Conservation (phyloP, 2,329 filamentous ascomycete species). For the Aureobasidium namibiae region DNA sequence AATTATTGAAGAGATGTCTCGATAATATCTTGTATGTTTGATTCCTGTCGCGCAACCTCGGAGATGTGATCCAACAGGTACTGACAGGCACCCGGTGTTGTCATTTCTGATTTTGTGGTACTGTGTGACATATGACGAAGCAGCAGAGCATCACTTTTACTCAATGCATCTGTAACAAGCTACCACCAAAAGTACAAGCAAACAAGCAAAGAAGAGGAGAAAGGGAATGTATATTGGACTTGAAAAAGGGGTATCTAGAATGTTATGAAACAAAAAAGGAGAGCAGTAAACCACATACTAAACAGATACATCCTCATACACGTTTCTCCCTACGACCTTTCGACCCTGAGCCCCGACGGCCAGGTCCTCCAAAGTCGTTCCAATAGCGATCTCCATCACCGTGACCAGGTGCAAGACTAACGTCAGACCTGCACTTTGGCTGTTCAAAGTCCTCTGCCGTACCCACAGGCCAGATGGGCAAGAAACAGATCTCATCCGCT, state of each 20-base stretch:
- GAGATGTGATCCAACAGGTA: no score
- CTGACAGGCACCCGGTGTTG: no score
- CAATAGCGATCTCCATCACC: conserved; percentile 17
- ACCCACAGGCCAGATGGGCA: conserved; percentile 59
- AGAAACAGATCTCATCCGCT: conserved; percentile 48
- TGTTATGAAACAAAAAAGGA: background rate
- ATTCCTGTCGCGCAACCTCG: no score
- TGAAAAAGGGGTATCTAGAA: background rate
- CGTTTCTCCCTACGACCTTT: background rate
- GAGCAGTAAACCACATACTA: background rate
- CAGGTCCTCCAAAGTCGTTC: conserved; percentile 15
- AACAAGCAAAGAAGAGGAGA: no score
- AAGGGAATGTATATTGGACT: no score
- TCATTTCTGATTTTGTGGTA: no score
- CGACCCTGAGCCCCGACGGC: background rate
- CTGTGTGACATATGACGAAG: no score
- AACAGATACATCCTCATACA: background rate
- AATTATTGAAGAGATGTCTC: no score
- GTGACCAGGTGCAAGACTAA: conserved; percentile 19
- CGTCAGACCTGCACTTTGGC: conserved; percentile 33
- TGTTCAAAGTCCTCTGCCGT: conserved; percentile 44
- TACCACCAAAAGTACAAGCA: no score
- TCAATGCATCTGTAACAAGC: no score
- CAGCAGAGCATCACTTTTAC: no score
- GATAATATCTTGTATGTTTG: no score